Evolutionary conservation across 83 land plant genomes (phyloP).

Genomic region (Diphasiastrum complanatum): DNA sequence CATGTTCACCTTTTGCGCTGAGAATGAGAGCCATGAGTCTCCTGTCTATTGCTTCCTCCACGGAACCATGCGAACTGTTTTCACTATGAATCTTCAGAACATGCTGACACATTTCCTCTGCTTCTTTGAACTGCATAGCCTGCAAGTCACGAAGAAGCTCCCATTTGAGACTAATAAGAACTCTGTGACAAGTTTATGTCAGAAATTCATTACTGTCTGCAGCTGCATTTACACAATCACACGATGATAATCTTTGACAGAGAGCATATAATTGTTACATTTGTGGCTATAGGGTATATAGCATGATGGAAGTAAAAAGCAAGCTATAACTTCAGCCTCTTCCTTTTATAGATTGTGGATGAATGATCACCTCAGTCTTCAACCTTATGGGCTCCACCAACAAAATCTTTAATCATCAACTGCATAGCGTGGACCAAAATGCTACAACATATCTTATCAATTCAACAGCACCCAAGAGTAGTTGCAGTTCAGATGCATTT

Average conservation of each 20-base stretch:
- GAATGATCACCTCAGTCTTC: too few species aligned
- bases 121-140: slow-evolving; percentile 91
- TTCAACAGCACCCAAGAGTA: too few species aligned
- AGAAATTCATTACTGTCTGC: background rate
- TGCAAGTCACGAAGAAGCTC: slow-evolving; percentile 24
- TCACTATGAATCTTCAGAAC: slow-evolving; percentile 74
- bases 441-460: too few species aligned
- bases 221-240: background rate
- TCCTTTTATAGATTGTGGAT: too few species aligned
- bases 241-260: background rate
- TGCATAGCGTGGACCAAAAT: too few species aligned
- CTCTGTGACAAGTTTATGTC: background rate
- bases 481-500: too few species aligned
- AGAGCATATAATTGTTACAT: background rate
- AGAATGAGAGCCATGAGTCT: slow-evolving; percentile 83
- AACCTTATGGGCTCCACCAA: too few species aligned
- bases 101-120: slow-evolving; percentile 64
- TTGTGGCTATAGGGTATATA: background rate
- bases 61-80: slow-evolving; percentile 53
- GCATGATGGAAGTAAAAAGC: too few species aligned
- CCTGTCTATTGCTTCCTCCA: slow-evolving; percentile 83
- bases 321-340: too few species aligned
- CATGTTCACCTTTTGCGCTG: slow-evolving; percentile 69
- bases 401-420: too few species aligned
- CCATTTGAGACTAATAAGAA: background rate